Percentiles rank a stretch among this genome's conserved stretches.
Conservation (phyloP, 805 yeast species). For the Barnettozyma pratensis region DNA sequence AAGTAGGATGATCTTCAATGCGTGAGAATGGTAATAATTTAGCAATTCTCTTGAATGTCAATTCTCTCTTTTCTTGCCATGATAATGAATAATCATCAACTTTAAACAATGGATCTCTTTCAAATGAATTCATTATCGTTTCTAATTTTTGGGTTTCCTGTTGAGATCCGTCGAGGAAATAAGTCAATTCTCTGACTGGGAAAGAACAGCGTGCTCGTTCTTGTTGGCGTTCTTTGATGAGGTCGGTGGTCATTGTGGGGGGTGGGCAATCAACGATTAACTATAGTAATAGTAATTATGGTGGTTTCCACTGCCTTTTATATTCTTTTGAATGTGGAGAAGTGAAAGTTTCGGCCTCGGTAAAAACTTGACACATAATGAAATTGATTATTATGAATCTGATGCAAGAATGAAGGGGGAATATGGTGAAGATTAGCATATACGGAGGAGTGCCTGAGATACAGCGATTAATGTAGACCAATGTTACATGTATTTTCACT, state of each 20-base stretch:
- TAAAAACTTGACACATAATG: too few species aligned
- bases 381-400: too few species aligned
- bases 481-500: too few species aligned
- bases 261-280: too few species aligned
- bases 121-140: constrained; percentile 48
- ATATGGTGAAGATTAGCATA: too few species aligned
- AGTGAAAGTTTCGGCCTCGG: too few species aligned
- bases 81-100: constrained; percentile 46
- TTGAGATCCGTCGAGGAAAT: constrained; percentile 45
- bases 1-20: constrained; percentile 31
- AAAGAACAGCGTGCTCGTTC: constrained; percentile 42
- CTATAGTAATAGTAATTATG: too few species aligned
- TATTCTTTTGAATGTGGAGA: too few species aligned
- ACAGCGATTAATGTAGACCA: too few species aligned
- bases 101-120: constrained; percentile 60
- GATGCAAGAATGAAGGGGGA: too few species aligned
- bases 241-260: constrained; percentile 5
- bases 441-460: too few species aligned
- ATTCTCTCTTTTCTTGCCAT: constrained; percentile 51
- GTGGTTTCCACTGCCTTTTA: too few species aligned
- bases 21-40: constrained; percentile 50
- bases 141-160: constrained; percentile 41
- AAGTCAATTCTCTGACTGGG: constrained; percentile 40
- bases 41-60: constrained; percentile 46
- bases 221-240: constrained; percentile 15